A percentile compares a stretch with the other conserved stretches of the same genome.
Conservation (phyloP, 1,284 basidiomycete genomes). For the Trichosporon sp. region DNA sequence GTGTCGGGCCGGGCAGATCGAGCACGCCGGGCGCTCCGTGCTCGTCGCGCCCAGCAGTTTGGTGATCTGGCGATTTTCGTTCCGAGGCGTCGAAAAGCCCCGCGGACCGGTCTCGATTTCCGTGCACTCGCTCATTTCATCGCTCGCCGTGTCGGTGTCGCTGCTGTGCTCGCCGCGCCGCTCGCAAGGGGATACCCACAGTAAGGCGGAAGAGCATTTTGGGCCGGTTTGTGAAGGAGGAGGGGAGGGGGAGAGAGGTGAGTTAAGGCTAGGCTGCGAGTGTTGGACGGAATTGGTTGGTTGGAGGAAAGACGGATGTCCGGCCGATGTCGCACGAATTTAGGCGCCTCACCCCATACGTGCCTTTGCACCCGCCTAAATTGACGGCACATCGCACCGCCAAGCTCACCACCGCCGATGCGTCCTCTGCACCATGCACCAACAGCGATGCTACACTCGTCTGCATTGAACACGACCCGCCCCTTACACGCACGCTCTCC, state of each 20-base stretch:
- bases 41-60: constrained; percentile 1
- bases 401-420: neutral
- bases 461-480: neutral
- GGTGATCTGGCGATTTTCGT: constrained; percentile 1
- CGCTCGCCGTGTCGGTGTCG: constrained; percentile 4
- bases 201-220: constrained; percentile 44
- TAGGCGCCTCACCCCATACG: neutral
- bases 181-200: constrained; percentile 23
- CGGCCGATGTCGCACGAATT: constrained; percentile 1
- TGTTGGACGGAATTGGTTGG: constrained; percentile 5
- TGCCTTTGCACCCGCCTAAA: constrained; percentile 1
- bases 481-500: neutral
- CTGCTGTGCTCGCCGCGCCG: neutral
- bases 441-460: neutral
- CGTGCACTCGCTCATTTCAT: neutral
- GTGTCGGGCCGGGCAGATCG: neutral
- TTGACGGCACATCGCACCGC: neutral
- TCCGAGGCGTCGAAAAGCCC: neutral
- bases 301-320: constrained; percentile 5
- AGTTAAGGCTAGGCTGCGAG: neutral
- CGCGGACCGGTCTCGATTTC: neutral
- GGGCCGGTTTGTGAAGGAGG: constrained; percentile 9
- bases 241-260: neutral
- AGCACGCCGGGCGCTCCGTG: neutral
- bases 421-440: neutral